Percentiles rank a stretch among this genome's conserved stretches.
Conservation (phyloP, 192 early-diverging fungal genomes). For the Coemansia sp. region DNA sequence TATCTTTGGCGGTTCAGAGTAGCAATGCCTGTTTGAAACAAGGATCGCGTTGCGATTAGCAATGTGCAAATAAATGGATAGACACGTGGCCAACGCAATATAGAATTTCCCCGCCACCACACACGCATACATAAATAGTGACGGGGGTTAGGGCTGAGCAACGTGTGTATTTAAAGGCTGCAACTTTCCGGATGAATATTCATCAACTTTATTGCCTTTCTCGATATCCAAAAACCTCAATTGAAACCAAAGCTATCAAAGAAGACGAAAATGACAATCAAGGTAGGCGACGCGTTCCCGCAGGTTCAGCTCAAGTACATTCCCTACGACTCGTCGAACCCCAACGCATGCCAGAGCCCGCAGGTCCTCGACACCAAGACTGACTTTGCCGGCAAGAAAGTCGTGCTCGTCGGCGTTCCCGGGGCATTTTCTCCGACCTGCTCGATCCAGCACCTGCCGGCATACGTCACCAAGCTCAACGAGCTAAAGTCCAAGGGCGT, state of each 20-base stretch:
- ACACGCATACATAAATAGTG: too few relatives aligned
- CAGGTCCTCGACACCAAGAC: constrained; percentile 42
- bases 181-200: too few relatives aligned
- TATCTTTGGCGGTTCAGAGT: too few relatives aligned
- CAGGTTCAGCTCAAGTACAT: constrained; percentile 58
- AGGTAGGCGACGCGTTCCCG: constrained; percentile 56
- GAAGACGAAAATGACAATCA: constrained; percentile 21
- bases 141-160: too few relatives aligned
- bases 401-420: constrained; percentile 37
- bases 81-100: too few relatives aligned
- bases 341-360: constrained; percentile 44
- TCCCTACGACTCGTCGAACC: constrained; percentile 40
- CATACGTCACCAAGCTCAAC: constrained; percentile 19
- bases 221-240: too few relatives aligned
- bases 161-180: too few relatives aligned
- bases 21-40: too few relatives aligned
- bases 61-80: too few relatives aligned
- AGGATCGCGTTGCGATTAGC: too few relatives aligned
- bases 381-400: constrained; percentile 47
- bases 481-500: constrained; percentile 42
- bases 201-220: too few relatives aligned
- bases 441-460: constrained; percentile 37
- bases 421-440: constrained; percentile 43
- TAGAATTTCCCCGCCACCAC: too few relatives aligned
- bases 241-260: neutral